Percentiles rank a stretch among this genome's conserved stretches.
These are phyloP conservation scores for Dactylellina drechsleri DNA, from an alignment of 2,329 filamentous ascomycete species.

Conservation along the genomic window DNA sequence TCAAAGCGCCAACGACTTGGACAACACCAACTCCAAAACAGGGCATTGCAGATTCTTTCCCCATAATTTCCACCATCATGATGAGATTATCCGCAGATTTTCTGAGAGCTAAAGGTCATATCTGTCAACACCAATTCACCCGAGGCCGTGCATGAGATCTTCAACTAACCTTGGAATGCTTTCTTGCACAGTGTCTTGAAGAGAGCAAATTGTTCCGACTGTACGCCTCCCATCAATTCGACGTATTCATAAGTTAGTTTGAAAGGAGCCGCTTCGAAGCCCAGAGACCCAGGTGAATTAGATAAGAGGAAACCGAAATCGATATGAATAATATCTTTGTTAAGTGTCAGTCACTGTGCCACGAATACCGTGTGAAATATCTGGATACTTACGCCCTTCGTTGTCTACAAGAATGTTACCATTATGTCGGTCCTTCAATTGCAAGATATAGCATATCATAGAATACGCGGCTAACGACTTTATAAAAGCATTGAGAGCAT, in stretches of 20 bases:
- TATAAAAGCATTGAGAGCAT: slow-evolving; percentile 80
- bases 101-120: slow-evolving; percentile 69
- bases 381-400: slow-evolving; percentile 68
- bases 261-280: slow-evolving; percentile 86
- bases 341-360: neutral
- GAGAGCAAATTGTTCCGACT: slow-evolving; percentile 75
- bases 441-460: slow-evolving; percentile 83
- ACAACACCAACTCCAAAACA: slow-evolving; percentile 80
- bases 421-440: slow-evolving; percentile 87
- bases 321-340: slow-evolving; percentile 78
- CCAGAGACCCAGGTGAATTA: slow-evolving; percentile 83
- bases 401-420: slow-evolving; percentile 87
- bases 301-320: slow-evolving; percentile 92
- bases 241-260: slow-evolving; percentile 88
- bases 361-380: neutral
- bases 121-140: slow-evolving; percentile 33
- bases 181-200: slow-evolving; percentile 84
- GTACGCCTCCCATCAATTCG: slow-evolving; percentile 79
- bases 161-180: slow-evolving; percentile 75
- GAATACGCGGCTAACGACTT: slow-evolving; percentile 85
- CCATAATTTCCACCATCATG: slow-evolving; percentile 85
- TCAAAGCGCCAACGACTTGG: slow-evolving; percentile 74
- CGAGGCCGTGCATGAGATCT: neutral
- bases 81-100: slow-evolving; percentile 83
- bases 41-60: slow-evolving; percentile 82